Evolutionary conservation across 768 basidiomycete genomes (phyloP).

Genomic region (Myochromella boudieri): DNA sequence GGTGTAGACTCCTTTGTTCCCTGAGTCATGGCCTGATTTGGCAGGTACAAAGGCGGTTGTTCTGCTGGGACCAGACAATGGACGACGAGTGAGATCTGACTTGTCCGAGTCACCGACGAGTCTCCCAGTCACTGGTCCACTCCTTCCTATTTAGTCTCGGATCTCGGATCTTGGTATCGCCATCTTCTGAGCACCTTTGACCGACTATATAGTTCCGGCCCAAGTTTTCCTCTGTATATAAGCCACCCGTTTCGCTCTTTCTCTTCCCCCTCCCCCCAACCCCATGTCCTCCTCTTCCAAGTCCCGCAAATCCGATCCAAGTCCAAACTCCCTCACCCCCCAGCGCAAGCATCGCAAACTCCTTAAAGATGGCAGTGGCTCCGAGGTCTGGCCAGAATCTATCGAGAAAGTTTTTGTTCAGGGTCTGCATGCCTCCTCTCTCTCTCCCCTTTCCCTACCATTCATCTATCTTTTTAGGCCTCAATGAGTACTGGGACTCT

Average conservation of each 20-base stretch:
- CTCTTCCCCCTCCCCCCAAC: slow-evolving; percentile 16
- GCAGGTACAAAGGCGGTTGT: slow-evolving; percentile 31
- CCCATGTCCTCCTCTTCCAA: slow-evolving; percentile 25
- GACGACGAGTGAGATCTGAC: background rate
- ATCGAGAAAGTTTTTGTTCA: slow-evolving; percentile 78
- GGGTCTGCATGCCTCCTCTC: slow-evolving; percentile 37
- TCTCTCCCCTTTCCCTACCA: slow-evolving; percentile 5
- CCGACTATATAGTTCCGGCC: slow-evolving; percentile 26
- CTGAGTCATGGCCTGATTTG: slow-evolving; percentile 24
- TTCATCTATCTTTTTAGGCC: slow-evolving; percentile 40
- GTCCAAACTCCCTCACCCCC: slow-evolving; percentile 53
- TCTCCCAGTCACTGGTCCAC: slow-evolving; percentile 50
- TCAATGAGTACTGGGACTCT: slow-evolving; percentile 76
- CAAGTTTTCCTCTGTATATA: slow-evolving; percentile 32
- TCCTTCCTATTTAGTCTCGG: slow-evolving; percentile 44
- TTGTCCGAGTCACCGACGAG: slow-evolving; percentile 21
- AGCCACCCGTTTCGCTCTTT: slow-evolving; percentile 21
- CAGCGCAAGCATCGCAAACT: slow-evolving; percentile 84
- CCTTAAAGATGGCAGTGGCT: slow-evolving; percentile 73
- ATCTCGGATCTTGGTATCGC: slow-evolving; percentile 39
- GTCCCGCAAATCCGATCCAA: slow-evolving; percentile 30
- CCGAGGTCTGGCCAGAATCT: slow-evolving; percentile 81
- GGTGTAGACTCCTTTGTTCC: slow-evolving; percentile 17
- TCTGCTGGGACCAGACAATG: background rate
- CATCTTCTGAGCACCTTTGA: slow-evolving; percentile 22